Conservation (phyloP, 352 stramenopile genomes). For the Thraustochytrium sp. region DNA sequence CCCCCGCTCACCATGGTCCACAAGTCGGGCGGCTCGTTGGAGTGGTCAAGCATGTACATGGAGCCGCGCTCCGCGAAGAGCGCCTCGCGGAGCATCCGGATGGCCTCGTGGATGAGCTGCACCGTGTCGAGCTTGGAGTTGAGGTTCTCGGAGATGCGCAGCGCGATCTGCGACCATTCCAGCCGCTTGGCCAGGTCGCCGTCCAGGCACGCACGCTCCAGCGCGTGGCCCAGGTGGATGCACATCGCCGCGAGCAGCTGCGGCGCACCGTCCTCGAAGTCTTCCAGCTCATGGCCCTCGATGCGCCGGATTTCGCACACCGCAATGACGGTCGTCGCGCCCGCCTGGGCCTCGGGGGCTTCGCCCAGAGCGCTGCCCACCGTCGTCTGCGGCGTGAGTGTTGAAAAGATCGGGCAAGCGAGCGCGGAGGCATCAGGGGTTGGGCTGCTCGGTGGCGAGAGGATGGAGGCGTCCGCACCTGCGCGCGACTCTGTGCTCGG, state of each 20-base stretch:
- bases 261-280: background rate
- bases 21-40: background rate
- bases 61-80: constrained; percentile 22
- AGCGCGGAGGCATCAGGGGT: background rate
- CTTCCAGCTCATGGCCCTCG: background rate
- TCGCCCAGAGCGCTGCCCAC: background rate
- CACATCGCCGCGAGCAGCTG: background rate
- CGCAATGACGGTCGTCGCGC: background rate
- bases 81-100: constrained; percentile 12
- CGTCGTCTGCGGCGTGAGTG: background rate
- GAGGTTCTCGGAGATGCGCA: background rate
- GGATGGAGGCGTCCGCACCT: background rate
- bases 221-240: background rate
- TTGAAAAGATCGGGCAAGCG: constrained; percentile 5
- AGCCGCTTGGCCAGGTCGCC: constrained; percentile 15
- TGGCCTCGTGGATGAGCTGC: background rate
- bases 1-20: constrained; percentile 15
- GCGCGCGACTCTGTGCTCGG: background rate
- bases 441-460: background rate
- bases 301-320: constrained; percentile 2
- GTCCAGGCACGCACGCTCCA: constrained; percentile 7
- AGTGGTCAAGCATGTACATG: background rate
- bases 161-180: background rate
- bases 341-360: no score
- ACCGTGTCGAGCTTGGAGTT: constrained; percentile 12